A percentile compares a stretch with the other conserved stretches of the same genome.
Conservation (phyloP, 331 rosid species). For the Quercus lobata region DNA sequence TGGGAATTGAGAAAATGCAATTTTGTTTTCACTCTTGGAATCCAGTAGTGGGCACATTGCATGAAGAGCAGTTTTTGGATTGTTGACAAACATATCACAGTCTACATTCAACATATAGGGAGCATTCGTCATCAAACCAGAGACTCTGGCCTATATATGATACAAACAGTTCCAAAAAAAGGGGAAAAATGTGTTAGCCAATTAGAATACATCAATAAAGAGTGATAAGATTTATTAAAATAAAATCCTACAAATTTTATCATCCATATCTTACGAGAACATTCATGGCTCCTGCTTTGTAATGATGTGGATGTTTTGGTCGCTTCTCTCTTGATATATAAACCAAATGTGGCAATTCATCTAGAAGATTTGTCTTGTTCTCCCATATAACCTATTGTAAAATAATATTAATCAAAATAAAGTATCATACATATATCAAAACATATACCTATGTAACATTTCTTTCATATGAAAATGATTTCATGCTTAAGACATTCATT, state of each 20-base stretch:
- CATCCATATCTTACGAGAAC: conserved; percentile 31
- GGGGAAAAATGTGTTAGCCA: not conserved
- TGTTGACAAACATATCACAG: conserved; percentile 75
- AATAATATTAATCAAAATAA: no score
- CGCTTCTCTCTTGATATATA: conserved; percentile 72
- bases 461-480: no score
- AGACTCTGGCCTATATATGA: conserved; percentile 28
- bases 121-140: conserved; percentile 55
- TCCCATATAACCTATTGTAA: conserved; percentile 27
- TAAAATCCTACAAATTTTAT: no score
- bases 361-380: conserved; percentile 8
- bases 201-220: not conserved
- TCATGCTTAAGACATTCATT: no score
- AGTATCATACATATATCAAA: no score
- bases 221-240: no score
- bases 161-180: not conserved
- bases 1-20: conserved; percentile 62
- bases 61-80: conserved; percentile 44
- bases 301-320: conserved; percentile 52
- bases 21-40: conserved; percentile 33
- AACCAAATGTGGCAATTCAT: conserved; percentile 50
- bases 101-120: conserved; percentile 69
- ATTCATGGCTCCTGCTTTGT: conserved; percentile 86
- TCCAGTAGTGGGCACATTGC: conserved; percentile 60
- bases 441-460: no score